A percentile compares a stretch with the other conserved stretches of the same genome.
phyloP scores from a whole-genome alignment of 2,329 filamentous ascomycete genomes.

The Aspergillus pseudoterreus region DNA sequence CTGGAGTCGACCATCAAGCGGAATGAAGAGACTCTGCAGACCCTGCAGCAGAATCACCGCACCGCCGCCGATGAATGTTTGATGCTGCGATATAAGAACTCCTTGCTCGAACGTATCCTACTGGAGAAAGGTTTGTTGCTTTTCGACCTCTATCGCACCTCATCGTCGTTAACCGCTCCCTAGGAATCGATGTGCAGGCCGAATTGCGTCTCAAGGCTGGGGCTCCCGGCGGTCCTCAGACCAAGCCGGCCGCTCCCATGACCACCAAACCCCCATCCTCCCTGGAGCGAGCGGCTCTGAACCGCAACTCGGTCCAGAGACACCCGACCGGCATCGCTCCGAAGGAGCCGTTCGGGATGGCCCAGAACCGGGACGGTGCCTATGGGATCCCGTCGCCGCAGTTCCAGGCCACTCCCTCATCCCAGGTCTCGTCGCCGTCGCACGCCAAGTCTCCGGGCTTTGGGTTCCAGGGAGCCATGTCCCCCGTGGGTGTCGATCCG shows the following conservation, averaged over 20 bases:
- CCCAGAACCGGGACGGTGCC: constrained; percentile 40
- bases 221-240: constrained; percentile 67
- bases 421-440: constrained; percentile 67
- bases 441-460: constrained; percentile 61
- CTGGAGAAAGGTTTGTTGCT: constrained; percentile 75
- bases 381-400: constrained; percentile 60
- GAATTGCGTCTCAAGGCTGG: constrained; percentile 90
- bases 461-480: constrained; percentile 57
- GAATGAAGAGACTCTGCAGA: constrained; percentile 91
- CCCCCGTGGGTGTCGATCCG: constrained; percentile 58
- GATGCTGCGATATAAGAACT: constrained; percentile 99
- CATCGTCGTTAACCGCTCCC: constrained; percentile 5
- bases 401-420: constrained; percentile 76
- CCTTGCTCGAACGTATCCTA: constrained; percentile 87
- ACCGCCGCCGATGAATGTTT: constrained; percentile 93
- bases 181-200: constrained; percentile 94
- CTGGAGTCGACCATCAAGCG: constrained; percentile 95
- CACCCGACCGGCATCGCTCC: constrained; percentile 72
- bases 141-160: constrained; percentile 1
- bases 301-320: constrained; percentile 68
- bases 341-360: constrained; percentile 54
- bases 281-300: constrained; percentile 76
- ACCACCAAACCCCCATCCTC: constrained; percentile 68
- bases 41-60: constrained; percentile 88
- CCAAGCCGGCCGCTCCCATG: constrained; percentile 58